phyloP scores from a whole-genome alignment of 352 stramenopile genomes.

The Halophytophthora batemanensis region DNA sequence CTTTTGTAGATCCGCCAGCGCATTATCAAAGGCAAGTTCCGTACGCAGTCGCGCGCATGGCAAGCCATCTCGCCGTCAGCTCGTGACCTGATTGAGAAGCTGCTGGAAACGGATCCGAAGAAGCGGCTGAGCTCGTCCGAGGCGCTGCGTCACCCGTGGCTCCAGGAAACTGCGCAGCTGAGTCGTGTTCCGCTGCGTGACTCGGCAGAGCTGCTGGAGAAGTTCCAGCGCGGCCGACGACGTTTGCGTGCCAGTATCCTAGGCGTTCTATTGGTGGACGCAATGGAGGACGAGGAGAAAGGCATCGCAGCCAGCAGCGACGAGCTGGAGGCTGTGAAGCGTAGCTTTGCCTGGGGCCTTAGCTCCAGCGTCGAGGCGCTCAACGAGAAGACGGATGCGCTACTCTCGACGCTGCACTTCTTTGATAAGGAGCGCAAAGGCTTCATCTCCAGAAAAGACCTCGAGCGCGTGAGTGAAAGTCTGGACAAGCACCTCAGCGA shows the following conservation, averaged over 20 bases:
- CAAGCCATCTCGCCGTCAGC: slow-evolving; percentile 61
- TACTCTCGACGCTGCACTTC: slow-evolving; percentile 66
- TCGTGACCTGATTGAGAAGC: slow-evolving; percentile 66
- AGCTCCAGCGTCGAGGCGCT: slow-evolving; percentile 69
- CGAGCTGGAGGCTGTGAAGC: slow-evolving; percentile 34
- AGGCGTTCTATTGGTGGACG: slow-evolving; percentile 64
- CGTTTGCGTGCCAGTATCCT: slow-evolving; percentile 78
- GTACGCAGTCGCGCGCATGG: slow-evolving; percentile 69
- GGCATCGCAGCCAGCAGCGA: slow-evolving; percentile 11
- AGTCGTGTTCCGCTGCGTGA: slow-evolving; percentile 60
- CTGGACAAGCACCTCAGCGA: slow-evolving; percentile 73
- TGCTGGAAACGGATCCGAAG: slow-evolving; percentile 60
- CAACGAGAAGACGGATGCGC: slow-evolving; percentile 61
- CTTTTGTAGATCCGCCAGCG: slow-evolving; percentile 59
- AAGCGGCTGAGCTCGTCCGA: slow-evolving; percentile 66
- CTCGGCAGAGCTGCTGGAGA: slow-evolving; percentile 66
- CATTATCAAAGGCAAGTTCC: slow-evolving; percentile 79
- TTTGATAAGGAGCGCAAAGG: slow-evolving; percentile 81
- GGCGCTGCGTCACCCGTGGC: slow-evolving; percentile 71
- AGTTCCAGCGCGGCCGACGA: slow-evolving; percentile 76
- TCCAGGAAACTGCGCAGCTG: slow-evolving; percentile 50
- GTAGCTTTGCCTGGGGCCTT: slow-evolving; percentile 61
- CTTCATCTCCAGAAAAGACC: slow-evolving; percentile 78
- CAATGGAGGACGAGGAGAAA: slow-evolving; percentile 44
- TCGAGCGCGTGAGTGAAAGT: slow-evolving; percentile 67